Percentiles rank a stretch among this genome's conserved stretches.
phyloP scores from a whole-genome alignment of 2,329 filamentous ascomycete genomes.

The Penicillium expansum region DNA sequence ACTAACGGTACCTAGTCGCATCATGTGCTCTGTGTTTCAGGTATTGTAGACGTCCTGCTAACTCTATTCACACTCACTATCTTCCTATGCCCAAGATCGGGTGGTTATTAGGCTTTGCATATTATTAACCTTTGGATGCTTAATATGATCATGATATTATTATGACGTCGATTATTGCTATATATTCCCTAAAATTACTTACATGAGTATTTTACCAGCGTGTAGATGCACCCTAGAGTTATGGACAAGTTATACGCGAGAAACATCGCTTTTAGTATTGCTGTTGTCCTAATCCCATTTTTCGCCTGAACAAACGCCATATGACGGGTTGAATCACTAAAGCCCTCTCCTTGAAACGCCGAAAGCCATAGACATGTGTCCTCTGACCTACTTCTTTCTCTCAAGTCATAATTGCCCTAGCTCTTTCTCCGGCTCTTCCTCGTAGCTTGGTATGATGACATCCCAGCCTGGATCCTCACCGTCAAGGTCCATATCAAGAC shows the following conservation, averaged over 20 bases:
- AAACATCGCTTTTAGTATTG: neutral
- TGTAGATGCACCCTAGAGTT: too few relatives aligned
- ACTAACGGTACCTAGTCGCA: too few relatives aligned
- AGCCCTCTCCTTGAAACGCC: neutral
- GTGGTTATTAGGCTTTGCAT: neutral
- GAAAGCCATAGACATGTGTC: neutral
- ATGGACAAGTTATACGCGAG: neutral
- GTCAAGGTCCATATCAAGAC: constrained; percentile 27
- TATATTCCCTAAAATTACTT: neutral
- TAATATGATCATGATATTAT: neutral
- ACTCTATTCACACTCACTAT: constrained; percentile 2
- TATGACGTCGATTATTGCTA: neutral
- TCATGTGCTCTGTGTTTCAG: neutral
- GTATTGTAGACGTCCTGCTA: neutral
- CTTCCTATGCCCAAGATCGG: neutral
- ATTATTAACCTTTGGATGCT: neutral
- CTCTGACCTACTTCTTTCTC: neutral
- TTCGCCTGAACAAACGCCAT: neutral
- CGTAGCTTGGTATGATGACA: constrained; percentile 35
- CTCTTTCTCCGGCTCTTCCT: constrained; percentile 32
- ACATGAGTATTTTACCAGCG: too few relatives aligned
- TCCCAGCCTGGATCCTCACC: constrained; percentile 38
- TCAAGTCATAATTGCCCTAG: neutral
- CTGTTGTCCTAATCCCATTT: neutral
- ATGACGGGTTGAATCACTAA: neutral